These are phyloP conservation scores for Cytospora chrysosperma DNA, from an alignment of 2,329 filamentous ascomycete genomes.

Conservation along the genomic window DNA sequence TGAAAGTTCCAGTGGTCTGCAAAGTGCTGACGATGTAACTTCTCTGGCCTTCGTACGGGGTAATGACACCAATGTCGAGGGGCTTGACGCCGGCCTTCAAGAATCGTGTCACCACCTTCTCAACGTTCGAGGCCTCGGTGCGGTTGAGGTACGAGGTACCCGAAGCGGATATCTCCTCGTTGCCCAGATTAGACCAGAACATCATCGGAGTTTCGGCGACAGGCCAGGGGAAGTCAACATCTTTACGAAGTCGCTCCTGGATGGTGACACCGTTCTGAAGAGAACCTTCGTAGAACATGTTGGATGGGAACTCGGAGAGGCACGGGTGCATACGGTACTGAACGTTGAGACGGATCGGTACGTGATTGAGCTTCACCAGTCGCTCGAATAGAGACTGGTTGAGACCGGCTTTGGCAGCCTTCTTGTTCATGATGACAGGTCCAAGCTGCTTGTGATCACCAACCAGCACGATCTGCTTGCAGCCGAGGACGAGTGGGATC, in stretches of 20 bases:
- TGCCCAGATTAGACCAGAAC: conserved; percentile 99
- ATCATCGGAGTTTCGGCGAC: conserved; percentile 95
- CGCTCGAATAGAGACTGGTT: conserved; percentile 99
- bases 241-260: conserved; percentile 80
- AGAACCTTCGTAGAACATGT: conserved; percentile 99
- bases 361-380: conserved; percentile 84
- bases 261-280: conserved; percentile 95
- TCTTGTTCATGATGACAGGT: conserved; percentile 99
- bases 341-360: conserved; percentile 89
- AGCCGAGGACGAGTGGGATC: conserved; percentile 95
- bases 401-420: conserved; percentile 93
- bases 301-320: conserved; percentile 93
- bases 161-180: conserved; percentile 96
- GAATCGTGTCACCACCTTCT: conserved; percentile 97
- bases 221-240: conserved; percentile 98
- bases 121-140: conserved; percentile 94
- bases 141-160: conserved; percentile 98
- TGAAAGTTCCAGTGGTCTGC: conserved; percentile 95
- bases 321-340: conserved; percentile 99
- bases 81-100: conserved; percentile 99
- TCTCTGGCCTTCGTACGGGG: conserved; percentile 95
- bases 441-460: conserved; percentile 98
- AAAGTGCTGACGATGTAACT: conserved; percentile 99
- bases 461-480: conserved; percentile 98
- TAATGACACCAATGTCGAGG: conserved; percentile 93